Evolutionary conservation across 148 eudicot species (phyloP), one percentile per base, ranked within the genome.

Genomic region (Vaccinium corymbosum): DNA sequence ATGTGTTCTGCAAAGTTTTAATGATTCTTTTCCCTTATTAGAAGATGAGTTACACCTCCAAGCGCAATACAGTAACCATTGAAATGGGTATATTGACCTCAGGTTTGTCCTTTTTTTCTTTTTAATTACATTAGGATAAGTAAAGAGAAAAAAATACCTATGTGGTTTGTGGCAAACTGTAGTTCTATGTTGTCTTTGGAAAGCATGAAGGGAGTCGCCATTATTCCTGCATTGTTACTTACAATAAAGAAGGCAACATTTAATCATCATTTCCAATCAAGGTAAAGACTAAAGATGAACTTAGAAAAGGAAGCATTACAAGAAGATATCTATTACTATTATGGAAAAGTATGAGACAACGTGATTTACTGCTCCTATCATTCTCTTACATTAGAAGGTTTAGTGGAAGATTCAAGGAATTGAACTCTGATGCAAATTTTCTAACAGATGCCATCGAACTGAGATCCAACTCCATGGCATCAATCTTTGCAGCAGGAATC

Each of bases 181-280:
- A 94, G 87, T 87, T 95, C 98, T 76, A 95, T 89, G 59, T 90
- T 90, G 88, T 95, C 98, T 68, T 89, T 87, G 81, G 98, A 94
- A 86, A 91, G 98, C 90, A 51, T 86, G 91, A 90, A 94, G 11
- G 98, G 96, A 17, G 92, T 93, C 25, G 94, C 96, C 98, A 95
- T 94, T 19, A 93, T 83, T 15, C 98, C 98, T 80, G 98, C 98
- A 88, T 95, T 95, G 86, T 95, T 95, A 82, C 98, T 93, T 81
- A 32, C 35, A 85, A 86, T 48, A 74, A 78, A 76, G 79, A 50
- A 73, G 77, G n/a, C 77, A 73, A 73, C 50, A 9, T 22, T 49
- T 19, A 75, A 50, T 48, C 78, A 3, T 48, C 53, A 50, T 35
- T 46, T 10, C 66, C 19, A 62, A 57, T 3, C 27, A 7, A 3